Conservation (phyloP, 2,329 filamentous ascomycete genomes). For the Hypomyces rosellus region DNA sequence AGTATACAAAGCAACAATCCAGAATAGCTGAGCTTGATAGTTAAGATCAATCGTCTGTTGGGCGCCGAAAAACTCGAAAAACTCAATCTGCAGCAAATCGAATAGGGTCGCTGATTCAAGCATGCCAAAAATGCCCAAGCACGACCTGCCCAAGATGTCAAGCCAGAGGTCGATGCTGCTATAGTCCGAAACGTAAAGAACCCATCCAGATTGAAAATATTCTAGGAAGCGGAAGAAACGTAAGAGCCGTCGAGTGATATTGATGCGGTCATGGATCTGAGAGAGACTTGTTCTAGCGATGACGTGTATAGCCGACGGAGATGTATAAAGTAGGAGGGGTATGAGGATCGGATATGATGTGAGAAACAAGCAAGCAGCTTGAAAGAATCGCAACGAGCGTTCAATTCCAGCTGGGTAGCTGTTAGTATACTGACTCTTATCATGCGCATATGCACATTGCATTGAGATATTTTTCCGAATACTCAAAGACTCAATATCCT, state of each 20-base stretch:
- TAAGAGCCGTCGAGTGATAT: conserved; percentile 53
- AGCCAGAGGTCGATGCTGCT: conserved; percentile 37
- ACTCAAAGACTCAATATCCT: not conserved
- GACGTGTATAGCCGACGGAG: conserved; percentile 18
- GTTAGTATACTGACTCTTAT: not conserved
- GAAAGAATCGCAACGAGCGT: conserved; percentile 52
- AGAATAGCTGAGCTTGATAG: conserved; percentile 60
- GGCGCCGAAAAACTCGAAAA: conserved; percentile 46
- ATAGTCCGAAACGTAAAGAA: conserved; percentile 27
- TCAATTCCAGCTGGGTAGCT: conserved; percentile 43
- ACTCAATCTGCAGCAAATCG: conserved; percentile 39
- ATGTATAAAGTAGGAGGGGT: conserved; percentile 23
- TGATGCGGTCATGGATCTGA: conserved; percentile 36
- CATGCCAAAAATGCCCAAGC: conserved; percentile 60
- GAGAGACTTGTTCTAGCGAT: conserved; percentile 27
- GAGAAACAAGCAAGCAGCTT: conserved; percentile 44
- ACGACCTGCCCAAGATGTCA: conserved; percentile 50
- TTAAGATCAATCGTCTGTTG: conserved; percentile 42
- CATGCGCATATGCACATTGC: not conserved
- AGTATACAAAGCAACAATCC: conserved; percentile 57
- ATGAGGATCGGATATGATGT: conserved; percentile 38
- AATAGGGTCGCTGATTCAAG: conserved; percentile 60
- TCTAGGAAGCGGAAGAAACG: conserved; percentile 64
- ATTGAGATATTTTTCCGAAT: not conserved
- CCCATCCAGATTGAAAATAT: conserved; percentile 47